A percentile compares a stretch with the other conserved stretches of the same genome.
These are phyloP conservation scores for Hanseniaspora clermontiae DNA, from an alignment of 805 yeast species.

Conservation along the genomic window DNA sequence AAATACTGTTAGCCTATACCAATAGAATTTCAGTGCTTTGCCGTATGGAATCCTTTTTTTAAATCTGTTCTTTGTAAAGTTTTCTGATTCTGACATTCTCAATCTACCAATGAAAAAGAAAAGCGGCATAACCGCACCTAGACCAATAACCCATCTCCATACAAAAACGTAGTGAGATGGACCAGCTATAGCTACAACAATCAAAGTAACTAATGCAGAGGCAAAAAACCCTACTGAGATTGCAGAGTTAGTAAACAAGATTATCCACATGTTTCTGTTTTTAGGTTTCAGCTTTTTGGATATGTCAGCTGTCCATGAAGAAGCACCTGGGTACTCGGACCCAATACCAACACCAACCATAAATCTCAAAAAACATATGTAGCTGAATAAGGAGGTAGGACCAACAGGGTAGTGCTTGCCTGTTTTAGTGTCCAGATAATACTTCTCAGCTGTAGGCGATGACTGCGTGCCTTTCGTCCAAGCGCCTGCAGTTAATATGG, in stretches of 20 bases:
- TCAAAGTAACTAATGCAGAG: slow-evolving; percentile 75
- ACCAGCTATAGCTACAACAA: slow-evolving; percentile 70
- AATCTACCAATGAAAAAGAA: slow-evolving; percentile 65
- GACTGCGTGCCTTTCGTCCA: slow-evolving; percentile 54
- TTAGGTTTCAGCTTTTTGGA: slow-evolving; percentile 86
- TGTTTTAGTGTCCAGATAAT: slow-evolving; percentile 16
- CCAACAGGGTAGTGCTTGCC: slow-evolving; percentile 34
- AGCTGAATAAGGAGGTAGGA: slow-evolving; percentile 61
- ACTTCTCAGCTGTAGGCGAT: slow-evolving; percentile 1
- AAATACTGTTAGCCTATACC: slow-evolving; percentile 63
- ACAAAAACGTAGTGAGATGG: slow-evolving; percentile 59
- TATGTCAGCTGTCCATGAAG: slow-evolving; percentile 85
- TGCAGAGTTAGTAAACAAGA: slow-evolving; percentile 78
- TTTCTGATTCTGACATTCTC: slow-evolving; percentile 59
- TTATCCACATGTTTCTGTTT: slow-evolving; percentile 74
- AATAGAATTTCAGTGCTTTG: slow-evolving; percentile 62
- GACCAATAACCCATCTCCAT: slow-evolving; percentile 83
- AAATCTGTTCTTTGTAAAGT: slow-evolving; percentile 59
- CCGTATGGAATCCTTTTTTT: slow-evolving; percentile 53
- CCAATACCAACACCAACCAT: slow-evolving; percentile 88
- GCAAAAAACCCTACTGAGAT: slow-evolving; percentile 80
- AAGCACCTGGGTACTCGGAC: slow-evolving; percentile 80
- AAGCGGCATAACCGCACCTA: slow-evolving; percentile 82
- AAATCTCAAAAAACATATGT: slow-evolving; percentile 72
- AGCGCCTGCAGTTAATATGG: slow-evolving; percentile 68